phyloP scores from a whole-genome alignment of 1,284 basidiomycete species.

The Leccinum angustisporum region DNA sequence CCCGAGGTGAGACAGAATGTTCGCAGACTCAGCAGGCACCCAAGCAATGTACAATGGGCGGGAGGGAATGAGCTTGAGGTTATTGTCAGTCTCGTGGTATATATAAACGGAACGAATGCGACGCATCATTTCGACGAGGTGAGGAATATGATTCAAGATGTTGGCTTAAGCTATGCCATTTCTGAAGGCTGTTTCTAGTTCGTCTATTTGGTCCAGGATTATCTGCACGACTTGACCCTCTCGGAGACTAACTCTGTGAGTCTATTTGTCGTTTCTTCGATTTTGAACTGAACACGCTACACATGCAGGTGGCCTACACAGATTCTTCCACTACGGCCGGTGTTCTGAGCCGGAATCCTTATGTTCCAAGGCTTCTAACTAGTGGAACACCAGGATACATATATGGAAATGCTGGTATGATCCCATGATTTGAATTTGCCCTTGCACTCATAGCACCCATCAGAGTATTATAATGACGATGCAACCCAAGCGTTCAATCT shows the following conservation, averaged over 20 bases:
- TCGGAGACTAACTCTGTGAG: conserved; percentile 45
- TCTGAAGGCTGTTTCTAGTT: conserved; percentile 35
- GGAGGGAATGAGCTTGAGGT: conserved; percentile 64
- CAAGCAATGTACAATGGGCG: conserved; percentile 53
- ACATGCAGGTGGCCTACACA: conserved; percentile 54
- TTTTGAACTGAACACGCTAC: background rate
- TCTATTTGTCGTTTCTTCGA: background rate
- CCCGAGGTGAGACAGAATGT: conserved; percentile 62
- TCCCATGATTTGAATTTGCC: background rate
- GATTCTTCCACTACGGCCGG: conserved; percentile 63
- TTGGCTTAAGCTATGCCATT: background rate
- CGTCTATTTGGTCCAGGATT: conserved; percentile 52
- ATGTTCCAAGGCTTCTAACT: conserved; percentile 49
- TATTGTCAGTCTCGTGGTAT: no score
- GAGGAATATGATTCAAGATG: conserved; percentile 10
- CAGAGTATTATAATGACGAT: no score
- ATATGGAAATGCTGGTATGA: conserved; percentile 55
- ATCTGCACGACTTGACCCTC: conserved; percentile 39
- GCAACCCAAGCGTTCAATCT: no score
- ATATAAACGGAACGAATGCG: conserved; percentile 35
- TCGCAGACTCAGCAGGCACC: conserved; percentile 31
- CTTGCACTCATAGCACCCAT: no score
- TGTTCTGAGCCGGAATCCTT: conserved; percentile 33
- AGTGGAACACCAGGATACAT: conserved; percentile 52
- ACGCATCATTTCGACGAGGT: conserved; percentile 53